Conservation (phyloP, 495 filamentous ascomycete species). For the Aspergillus carlsbadensis region DNA sequence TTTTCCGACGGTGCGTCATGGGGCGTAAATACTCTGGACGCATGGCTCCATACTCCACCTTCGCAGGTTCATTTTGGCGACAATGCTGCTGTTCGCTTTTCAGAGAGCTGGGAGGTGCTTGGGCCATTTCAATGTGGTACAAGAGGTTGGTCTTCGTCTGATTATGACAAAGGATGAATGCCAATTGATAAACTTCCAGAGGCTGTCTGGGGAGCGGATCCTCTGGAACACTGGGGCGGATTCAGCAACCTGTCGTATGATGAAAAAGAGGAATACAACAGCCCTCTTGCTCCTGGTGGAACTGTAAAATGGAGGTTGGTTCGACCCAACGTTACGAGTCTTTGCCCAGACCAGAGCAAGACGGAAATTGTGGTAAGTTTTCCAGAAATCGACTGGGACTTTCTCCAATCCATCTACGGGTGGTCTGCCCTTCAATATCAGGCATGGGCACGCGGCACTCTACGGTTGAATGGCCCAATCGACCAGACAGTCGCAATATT, state of each 20-base stretch:
- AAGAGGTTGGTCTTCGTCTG: conserved; percentile 41
- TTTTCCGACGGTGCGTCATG: background rate
- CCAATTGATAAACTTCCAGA: conserved; percentile 32
- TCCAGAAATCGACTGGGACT: conserved; percentile 48
- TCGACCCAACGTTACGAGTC: conserved; percentile 23
- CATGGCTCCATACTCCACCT: background rate
- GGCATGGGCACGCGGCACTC: conserved; percentile 54
- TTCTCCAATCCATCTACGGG: conserved; percentile 54
- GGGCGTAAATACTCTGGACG: background rate
- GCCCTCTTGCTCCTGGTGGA: conserved; percentile 51
- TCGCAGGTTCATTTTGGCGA: conserved; percentile 3
- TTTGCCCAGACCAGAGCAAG: conserved; percentile 18
- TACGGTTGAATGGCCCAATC: conserved; percentile 31
- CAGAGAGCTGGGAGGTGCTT: conserved; percentile 50
- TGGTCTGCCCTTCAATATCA: conserved; percentile 62
- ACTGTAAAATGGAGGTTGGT: conserved; percentile 44
- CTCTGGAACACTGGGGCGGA: conserved; percentile 52
- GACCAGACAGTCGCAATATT: conserved; percentile 38
- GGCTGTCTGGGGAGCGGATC: conserved; percentile 60
- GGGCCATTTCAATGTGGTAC: conserved; percentile 63
- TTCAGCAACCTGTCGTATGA: conserved; percentile 46
- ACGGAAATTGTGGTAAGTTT: conserved; percentile 44
- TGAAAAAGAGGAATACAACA: conserved; percentile 37
- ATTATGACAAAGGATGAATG: background rate
- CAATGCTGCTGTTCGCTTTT: conserved; percentile 26